Conservation (phyloP, 2,329 filamentous ascomycete species). For the Phaeophleospora eucalypticola region DNA sequence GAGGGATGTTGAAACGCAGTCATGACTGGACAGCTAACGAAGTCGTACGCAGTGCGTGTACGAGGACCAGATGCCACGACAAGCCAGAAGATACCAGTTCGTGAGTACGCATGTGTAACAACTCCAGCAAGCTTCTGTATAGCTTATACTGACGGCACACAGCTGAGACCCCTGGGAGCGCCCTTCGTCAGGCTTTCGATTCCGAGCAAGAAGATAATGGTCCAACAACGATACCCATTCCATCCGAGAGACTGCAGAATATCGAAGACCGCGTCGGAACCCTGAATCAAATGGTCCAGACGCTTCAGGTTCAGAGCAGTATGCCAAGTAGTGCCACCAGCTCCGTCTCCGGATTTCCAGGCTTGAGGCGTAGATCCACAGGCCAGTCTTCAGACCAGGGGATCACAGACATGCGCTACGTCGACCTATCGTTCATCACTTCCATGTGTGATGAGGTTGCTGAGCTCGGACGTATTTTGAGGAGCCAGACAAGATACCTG, state of each 20-base stretch:
- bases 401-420: not conserved
- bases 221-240: slow-evolving; percentile 4
- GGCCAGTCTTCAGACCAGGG: not conserved
- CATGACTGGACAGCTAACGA: slow-evolving; percentile 1
- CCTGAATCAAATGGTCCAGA: slow-evolving; percentile 8
- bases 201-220: not conserved
- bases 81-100: slow-evolving; percentile 13
- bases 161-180: slow-evolving; percentile 7
- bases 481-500: not conserved
- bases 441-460: slow-evolving; percentile 8
- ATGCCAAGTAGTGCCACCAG: not conserved
- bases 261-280: slow-evolving; percentile 12
- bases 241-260: slow-evolving; percentile 6
- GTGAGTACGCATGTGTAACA: slow-evolving; percentile 10
- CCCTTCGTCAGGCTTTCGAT: slow-evolving; percentile 7
- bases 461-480: slow-evolving; percentile 8
- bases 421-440: slow-evolving; percentile 6
- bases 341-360: not conserved
- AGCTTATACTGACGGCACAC: slow-evolving; percentile 1
- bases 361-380: not conserved
- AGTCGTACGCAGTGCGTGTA: slow-evolving; percentile 12
- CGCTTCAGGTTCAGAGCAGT: slow-evolving; percentile 3
- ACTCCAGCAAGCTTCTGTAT: not conserved
- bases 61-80: slow-evolving; percentile 11
- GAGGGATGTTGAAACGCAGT: not conserved